Conservation (phyloP, 1,284 basidiomycete species). For the Sphagnurus paluster region DNA sequence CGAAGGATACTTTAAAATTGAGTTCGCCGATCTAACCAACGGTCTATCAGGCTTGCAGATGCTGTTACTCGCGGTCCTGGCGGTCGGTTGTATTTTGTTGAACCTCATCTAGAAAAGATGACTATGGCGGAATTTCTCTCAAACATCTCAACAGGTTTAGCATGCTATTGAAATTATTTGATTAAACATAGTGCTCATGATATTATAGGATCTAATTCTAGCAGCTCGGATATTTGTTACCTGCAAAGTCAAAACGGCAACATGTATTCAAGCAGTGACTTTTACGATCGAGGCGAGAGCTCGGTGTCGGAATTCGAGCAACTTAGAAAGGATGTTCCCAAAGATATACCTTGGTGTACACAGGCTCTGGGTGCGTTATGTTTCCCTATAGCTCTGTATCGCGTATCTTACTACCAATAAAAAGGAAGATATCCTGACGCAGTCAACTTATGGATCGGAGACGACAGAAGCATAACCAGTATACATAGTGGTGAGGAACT, state of each 20-base stretch:
- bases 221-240: conserved; percentile 57
- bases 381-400: neutral
- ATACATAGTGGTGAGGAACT: conserved; percentile 73
- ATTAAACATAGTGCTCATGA: conserved; percentile 5
- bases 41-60: conserved; percentile 66
- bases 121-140: conserved; percentile 58
- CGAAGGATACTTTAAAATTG: conserved; percentile 19
- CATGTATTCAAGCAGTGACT: conserved; percentile 55
- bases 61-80: conserved; percentile 62
- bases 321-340: conserved; percentile 63
- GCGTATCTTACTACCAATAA: conserved; percentile 2
- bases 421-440: conserved; percentile 76
- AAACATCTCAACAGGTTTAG: conserved; percentile 38
- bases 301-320: conserved; percentile 58
- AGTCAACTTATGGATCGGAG: conserved; percentile 91
- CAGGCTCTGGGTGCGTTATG: conserved; percentile 70
- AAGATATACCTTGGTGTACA: conserved; percentile 71
- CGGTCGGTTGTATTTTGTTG: conserved; percentile 70
- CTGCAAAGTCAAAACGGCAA: conserved; percentile 93
- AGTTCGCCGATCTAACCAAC: conserved; percentile 2
- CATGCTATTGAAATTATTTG: too few species aligned
- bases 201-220: conserved; percentile 8
- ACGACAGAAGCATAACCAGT: conserved; percentile 73
- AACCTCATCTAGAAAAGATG: conserved; percentile 73
- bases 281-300: conserved; percentile 28